Evolutionary conservation across 139 green algal species (phyloP).

Genomic region (Tetradesmus lagerheimii): DNA sequence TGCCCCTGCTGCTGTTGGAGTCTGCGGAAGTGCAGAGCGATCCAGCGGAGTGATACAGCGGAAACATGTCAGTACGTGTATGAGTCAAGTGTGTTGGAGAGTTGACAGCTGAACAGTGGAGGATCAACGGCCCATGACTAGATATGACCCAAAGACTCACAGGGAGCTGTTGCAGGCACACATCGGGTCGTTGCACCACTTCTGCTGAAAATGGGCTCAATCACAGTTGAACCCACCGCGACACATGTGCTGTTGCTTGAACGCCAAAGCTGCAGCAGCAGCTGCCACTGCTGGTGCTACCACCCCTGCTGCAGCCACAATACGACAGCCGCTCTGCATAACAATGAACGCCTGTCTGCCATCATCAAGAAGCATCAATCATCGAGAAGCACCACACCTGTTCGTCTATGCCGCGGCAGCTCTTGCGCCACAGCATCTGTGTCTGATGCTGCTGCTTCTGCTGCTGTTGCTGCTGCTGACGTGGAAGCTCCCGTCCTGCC

Average conservation of each 20-base stretch:
- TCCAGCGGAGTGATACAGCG: no score
- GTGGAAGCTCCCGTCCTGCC: constrained; percentile 31
- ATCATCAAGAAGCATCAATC: no score
- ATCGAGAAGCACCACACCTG: no score
- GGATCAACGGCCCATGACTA: no score
- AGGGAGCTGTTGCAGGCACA: no score
- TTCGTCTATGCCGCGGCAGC: constrained; percentile 18
- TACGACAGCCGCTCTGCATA: not conserved
- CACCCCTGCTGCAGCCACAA: not conserved
- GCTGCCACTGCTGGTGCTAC: not conserved
- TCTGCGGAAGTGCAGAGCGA: not conserved
- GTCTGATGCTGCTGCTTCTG: constrained; percentile 11
- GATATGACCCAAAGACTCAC: no score
- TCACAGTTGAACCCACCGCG: no score
- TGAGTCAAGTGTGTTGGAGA: no score
- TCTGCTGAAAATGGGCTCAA: not conserved
- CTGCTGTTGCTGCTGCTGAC: constrained; percentile 29
- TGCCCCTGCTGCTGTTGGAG: not conserved
- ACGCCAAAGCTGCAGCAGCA: not conserved
- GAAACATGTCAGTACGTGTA: no score
- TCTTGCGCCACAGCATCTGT: constrained; percentile 7
- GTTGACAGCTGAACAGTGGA: no score
- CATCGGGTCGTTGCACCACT: no score
- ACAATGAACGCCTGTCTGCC: no score
- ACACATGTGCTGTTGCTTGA: not conserved